Base-by-base conservation (phyloP, 371 early-diverging fungal genomes). In the Blakeslea trispora region DNA sequence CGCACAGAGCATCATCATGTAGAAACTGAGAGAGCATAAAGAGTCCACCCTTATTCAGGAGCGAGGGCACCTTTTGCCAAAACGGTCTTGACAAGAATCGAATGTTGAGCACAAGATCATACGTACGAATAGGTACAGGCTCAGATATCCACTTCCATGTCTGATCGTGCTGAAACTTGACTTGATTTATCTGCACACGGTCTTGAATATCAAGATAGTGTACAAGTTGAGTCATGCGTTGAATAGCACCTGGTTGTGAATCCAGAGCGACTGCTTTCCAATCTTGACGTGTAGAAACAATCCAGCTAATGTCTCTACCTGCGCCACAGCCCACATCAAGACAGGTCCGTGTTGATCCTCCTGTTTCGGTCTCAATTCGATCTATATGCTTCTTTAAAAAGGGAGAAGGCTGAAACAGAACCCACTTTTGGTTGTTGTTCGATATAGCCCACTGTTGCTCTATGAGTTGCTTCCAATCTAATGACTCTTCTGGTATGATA, bases 241-340 rank as follows among this genome's bases (percentile, higher is more conserved):
- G 56, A 5, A 76, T 58, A 6, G 76, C 68, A 34, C 67, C 66
- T 9, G 50, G 34, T 41, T 67, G 57, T 3, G 68, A 57, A 55
- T 81, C 81, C 11, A 75, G 31, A 5, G 71, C 77, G 10, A 54
- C 56, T 8, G 58, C 73, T n/a, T 41, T 42, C 81, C 81, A 79
- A 13, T 18, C 51, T 23, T 14, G 10, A n/a, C 14, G 17, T 22
- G 65, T 63, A 3, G 68, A 39, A 23, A 73, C 47, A 4, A 81
- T 34, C 74, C 74, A 81, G 0, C 64, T 65, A 1, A 63, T 40
- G 59, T 81, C 81, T 8, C 81, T 60, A 11, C 81, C 81, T 13
- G 74, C 69, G 32, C 81, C 81, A 50, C 77, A 81, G 0, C 77
- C 81, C 41, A 81, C 48, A 52, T 81, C 81, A 5, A 76, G 57